These are phyloP conservation scores for Quambalaria eucalypti DNA, from an alignment of 1,284 basidiomycete species.

Conservation along the genomic window DNA sequence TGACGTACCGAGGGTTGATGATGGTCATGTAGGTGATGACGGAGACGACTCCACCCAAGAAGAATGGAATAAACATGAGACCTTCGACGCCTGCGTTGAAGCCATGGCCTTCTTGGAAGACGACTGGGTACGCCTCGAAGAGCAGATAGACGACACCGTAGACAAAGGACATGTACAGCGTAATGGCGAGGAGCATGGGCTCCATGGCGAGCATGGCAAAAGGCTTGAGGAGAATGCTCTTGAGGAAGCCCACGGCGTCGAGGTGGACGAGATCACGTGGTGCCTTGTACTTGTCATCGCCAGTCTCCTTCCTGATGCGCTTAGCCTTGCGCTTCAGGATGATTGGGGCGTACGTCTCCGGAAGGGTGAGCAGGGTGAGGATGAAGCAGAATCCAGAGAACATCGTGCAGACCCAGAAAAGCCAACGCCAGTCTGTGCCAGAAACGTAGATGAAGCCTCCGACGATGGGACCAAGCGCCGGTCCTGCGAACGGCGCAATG, in stretches of 20 bases:
- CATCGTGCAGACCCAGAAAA: conserved; percentile 65
- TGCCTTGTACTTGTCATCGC: conserved; percentile 55
- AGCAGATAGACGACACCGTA: conserved; percentile 50
- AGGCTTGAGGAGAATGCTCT: conserved; percentile 59
- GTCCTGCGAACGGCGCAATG: conserved; percentile 69
- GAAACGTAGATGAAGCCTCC: conserved; percentile 50
- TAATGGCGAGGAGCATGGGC: conserved; percentile 66
- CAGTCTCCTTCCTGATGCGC: conserved; percentile 56
- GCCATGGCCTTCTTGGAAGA: conserved; percentile 37
- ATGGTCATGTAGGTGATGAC: conserved; percentile 21
- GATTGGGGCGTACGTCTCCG: conserved; percentile 60
- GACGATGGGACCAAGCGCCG: conserved; percentile 50
- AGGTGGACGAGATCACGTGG: conserved; percentile 33
- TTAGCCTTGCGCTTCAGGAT: conserved; percentile 55
- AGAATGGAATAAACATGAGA: conserved; percentile 44
- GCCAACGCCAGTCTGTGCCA: conserved; percentile 59
- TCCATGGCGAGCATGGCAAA: conserved; percentile 56
- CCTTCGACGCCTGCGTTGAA: conserved; percentile 38
- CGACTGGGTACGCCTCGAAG: conserved; percentile 45
- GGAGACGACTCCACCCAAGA: conserved; percentile 32
- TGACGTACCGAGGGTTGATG: conserved; percentile 33
- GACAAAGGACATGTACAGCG: conserved; percentile 67
- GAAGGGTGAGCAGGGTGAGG: conserved; percentile 60
- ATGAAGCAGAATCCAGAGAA: conserved; percentile 56
- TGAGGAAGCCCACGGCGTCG: conserved; percentile 48